Evolutionary conservation across 2,329 filamentous ascomycete species (phyloP), one percentile per base, ranked within the genome.

Genomic region (Colletotrichum viniferum): DNA sequence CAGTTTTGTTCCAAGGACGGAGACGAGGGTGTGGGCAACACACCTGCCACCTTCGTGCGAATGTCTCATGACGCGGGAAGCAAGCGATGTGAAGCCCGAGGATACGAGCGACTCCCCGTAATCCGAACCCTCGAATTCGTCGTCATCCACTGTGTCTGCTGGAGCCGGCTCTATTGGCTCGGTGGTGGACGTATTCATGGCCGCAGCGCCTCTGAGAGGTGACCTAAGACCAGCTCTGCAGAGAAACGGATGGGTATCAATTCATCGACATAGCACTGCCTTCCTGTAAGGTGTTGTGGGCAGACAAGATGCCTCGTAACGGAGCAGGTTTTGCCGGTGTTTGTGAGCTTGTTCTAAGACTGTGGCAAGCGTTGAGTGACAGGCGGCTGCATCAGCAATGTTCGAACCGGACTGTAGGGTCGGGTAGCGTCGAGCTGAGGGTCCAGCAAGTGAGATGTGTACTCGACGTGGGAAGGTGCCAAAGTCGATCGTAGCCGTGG

Each of bases 41-140:
- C 68, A 77, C 76, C 76, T 76, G 58, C 76, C 76, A 28, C 75
- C 76, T 48, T 77, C 70, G 55, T 77, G 74, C 7, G 67, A 74
- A 61, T 77, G 74, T 34, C 71, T 66, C 71, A 77, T 73, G 26
- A 77, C 71, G 32, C 75, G 69, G 26, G 76, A 77, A 60, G 74
- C 83, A 64, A 86, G 81, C 4, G 85, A 86, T 4, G 85, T 86
- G 70, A 87, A 86, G 73, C 85, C 83, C 14, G 85, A 87, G 13
- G 83, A 81, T 26, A 79, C 78, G 56, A 83, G 65, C 9, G 84
- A 86, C 16, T 81, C 83, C 52, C 79, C 82, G 71, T 86, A 87
- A 77, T 87, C 85, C 18, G 83, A 84, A 76, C 80, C 78, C 65
- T 82, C 81, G 30, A 76, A 67, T 12, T 77, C 77, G 10, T 72